A percentile compares a stretch with the other conserved stretches of the same genome.
These are phyloP conservation scores for Aspergillus ochraceus DNA, from an alignment of 2,329 filamentous ascomycete genomes.

Conservation along the genomic window DNA sequence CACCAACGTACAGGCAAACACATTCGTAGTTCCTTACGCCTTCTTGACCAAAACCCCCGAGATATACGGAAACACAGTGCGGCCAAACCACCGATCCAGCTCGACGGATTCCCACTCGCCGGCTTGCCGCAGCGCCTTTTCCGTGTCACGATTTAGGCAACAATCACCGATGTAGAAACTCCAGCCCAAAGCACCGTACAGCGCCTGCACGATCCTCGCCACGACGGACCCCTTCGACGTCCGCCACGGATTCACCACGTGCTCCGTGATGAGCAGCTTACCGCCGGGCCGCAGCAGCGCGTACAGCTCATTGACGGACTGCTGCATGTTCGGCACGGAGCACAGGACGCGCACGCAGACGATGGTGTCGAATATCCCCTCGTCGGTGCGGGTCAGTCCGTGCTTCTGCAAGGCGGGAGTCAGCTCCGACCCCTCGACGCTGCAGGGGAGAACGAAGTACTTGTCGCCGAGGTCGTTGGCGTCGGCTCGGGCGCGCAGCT, in stretches of 20 bases:
- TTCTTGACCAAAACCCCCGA: slow-evolving; percentile 44
- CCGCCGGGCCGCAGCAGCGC: slow-evolving; percentile 55
- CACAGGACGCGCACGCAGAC: slow-evolving; percentile 57
- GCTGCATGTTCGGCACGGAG: slow-evolving; percentile 50
- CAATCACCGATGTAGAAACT: slow-evolving; percentile 55
- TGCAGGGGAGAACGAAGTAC: slow-evolving; percentile 52
- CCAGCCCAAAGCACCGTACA: slow-evolving; percentile 52
- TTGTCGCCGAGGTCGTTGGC: slow-evolving; percentile 45
- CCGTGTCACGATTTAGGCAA: slow-evolving; percentile 51
- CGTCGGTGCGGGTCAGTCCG: slow-evolving; percentile 31
- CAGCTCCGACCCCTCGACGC: slow-evolving; percentile 49
- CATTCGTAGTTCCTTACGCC: slow-evolving; percentile 3
- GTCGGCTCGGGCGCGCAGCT: slow-evolving; percentile 43
- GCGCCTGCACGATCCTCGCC: slow-evolving; percentile 47
- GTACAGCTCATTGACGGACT: slow-evolving; percentile 50
- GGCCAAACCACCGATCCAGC: slow-evolving; percentile 43
- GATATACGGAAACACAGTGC: slow-evolving; percentile 42
- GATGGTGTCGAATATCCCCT: slow-evolving; percentile 55
- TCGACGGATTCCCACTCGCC: slow-evolving; percentile 52
- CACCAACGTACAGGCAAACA: neutral
- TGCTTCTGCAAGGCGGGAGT: slow-evolving; percentile 45
- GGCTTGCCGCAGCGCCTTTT: slow-evolving; percentile 42
- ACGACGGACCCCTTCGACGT: slow-evolving; percentile 46
- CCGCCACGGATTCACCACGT: slow-evolving; percentile 55
- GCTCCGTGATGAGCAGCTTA: slow-evolving; percentile 56